A percentile compares a stretch with the other conserved stretches of the same genome.
Conservation (phyloP, 768 basidiomycete genomes). For the Leucogyrophana mollusca region DNA sequence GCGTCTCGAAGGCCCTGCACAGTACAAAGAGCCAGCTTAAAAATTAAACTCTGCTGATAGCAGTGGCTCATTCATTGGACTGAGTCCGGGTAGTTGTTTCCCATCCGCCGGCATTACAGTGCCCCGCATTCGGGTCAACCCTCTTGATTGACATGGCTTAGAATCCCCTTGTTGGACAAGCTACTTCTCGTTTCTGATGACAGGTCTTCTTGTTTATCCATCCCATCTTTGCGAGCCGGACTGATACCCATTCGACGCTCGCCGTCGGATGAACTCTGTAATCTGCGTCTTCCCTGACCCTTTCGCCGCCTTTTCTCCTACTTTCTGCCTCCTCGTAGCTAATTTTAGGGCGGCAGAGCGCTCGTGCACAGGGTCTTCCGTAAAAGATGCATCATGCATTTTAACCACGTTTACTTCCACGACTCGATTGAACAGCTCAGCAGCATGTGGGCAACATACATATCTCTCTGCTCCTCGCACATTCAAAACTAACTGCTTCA, state of each 20-base stretch:
- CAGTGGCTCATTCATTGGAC: too few species aligned
- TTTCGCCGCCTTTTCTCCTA: slow-evolving; percentile 8
- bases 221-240: background rate
- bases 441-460: too few species aligned
- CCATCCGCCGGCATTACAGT: too few species aligned
- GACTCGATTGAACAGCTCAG: too few species aligned
- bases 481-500: too few species aligned
- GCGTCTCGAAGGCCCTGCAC: slow-evolving; percentile 1
- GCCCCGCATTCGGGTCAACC: too few species aligned
- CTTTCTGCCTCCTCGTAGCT: slow-evolving; percentile 8
- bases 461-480: too few species aligned
- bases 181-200: slow-evolving; percentile 1
- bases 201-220: slow-evolving; percentile 8
- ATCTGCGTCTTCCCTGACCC: background rate
- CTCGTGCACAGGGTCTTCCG: background rate
- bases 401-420: too few species aligned
- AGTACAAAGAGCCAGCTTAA: background rate
- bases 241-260: background rate
- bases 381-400: background rate
- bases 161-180: too few species aligned
- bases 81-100: too few species aligned
- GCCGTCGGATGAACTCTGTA: background rate
- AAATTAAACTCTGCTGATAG: too few species aligned
- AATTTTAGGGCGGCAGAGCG: slow-evolving; percentile 2
- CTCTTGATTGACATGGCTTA: too few species aligned